Evolutionary conservation across 306 rosid genomes (phyloP).

Genomic region (Medicago truncatula): MtrunA17r5.0-ANR NC_053047.1:3426001-3426500

Average conservation of each 20-base stretch:
- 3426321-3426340: not conserved
- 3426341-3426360: slow-evolving; percentile 16
- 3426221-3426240: slow-evolving; percentile 99
- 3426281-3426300: slow-evolving; percentile 20
- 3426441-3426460: not conserved
- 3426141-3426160: slow-evolving; percentile 80
- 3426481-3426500: slow-evolving; percentile 6
- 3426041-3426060: slow-evolving; percentile 88
- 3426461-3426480: not conserved
- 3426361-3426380: slow-evolving; percentile 15
- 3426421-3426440: slow-evolving; percentile 7
- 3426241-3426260: slow-evolving; percentile 93
- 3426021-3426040: slow-evolving; percentile 97
- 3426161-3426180: slow-evolving; percentile 96
- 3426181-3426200: slow-evolving; percentile 98
- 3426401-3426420: slow-evolving; percentile 1
- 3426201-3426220: slow-evolving; percentile 98
- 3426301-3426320: not conserved
- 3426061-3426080: slow-evolving; percentile 60
- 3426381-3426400: not conserved
- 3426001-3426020: slow-evolving; percentile 57
- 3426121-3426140: slow-evolving; percentile 68
- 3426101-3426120: slow-evolving; percentile 47
- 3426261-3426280: slow-evolving; percentile 87
- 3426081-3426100: slow-evolving; percentile 45